Evolutionary conservation across 768 basidiomycete genomes (phyloP).

Genomic region (Tricholoma bakamatsutake): DNA sequence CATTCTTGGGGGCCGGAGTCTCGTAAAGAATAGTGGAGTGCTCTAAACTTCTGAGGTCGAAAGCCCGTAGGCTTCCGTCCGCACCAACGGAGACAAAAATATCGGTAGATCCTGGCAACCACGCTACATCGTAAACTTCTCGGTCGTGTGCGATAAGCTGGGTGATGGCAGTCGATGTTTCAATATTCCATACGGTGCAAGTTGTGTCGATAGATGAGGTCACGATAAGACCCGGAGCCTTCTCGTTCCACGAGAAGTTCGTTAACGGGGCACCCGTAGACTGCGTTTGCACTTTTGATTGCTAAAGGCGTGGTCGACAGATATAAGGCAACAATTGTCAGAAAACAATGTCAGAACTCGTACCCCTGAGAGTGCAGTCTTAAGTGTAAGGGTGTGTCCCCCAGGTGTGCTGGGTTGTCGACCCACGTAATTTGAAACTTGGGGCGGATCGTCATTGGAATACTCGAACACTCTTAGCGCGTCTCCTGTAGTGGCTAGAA

Average conservation of each 20-base stretch:
- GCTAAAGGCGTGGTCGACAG: slow-evolving; percentile 29
- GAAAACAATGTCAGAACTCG: slow-evolving; percentile 24
- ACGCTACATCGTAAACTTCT: slow-evolving; percentile 97
- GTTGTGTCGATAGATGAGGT: slow-evolving; percentile 99
- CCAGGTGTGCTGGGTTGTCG: slow-evolving; percentile 49
- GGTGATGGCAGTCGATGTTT: slow-evolving; percentile 88
- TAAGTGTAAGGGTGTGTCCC: slow-evolving; percentile 64
- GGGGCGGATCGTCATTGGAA: slow-evolving; percentile 53
- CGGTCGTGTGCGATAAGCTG: slow-evolving; percentile 97
- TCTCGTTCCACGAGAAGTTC: slow-evolving; percentile 97
- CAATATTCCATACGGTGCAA: slow-evolving; percentile 98
- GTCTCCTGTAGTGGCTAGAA: slow-evolving; percentile 92
- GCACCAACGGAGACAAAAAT: slow-evolving; percentile 98
- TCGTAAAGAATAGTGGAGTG: slow-evolving; percentile 99
- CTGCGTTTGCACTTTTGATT: slow-evolving; percentile 88
- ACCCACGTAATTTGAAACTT: slow-evolving; percentile 65
- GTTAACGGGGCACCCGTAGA: slow-evolving; percentile 87
- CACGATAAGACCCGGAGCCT: slow-evolving; percentile 84
- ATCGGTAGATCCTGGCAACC: slow-evolving; percentile 93
- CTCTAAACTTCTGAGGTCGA: slow-evolving; percentile 93
- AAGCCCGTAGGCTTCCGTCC: slow-evolving; percentile 93
- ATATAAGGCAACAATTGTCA: not conserved
- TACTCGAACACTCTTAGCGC: slow-evolving; percentile 92
- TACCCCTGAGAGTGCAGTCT: slow-evolving; percentile 78
- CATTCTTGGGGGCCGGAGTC: slow-evolving; percentile 74